Conservation (phyloP, 306 rosid species). For the Rosa persica region DNA sequence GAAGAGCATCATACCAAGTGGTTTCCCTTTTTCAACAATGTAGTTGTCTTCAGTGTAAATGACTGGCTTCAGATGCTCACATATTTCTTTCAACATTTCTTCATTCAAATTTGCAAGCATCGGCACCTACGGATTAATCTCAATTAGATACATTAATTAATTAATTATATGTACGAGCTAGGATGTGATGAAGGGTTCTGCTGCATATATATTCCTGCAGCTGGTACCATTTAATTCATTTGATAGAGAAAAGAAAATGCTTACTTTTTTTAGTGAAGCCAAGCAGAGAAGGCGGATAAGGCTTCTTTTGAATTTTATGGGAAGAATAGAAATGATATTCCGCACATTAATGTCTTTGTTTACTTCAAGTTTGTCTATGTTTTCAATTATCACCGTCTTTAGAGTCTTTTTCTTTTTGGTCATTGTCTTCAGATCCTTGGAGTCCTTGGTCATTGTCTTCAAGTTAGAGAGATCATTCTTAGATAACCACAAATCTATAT, state of each 20-base stretch:
- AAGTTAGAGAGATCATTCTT: background rate
- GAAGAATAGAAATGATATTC: background rate
- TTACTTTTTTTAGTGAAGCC: background rate
- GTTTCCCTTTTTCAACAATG: background rate
- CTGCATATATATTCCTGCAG: no score
- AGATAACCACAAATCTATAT: background rate
- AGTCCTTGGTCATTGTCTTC: background rate
- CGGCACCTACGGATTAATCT: background rate
- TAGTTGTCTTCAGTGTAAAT: background rate
- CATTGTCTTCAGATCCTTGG: background rate
- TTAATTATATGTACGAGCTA: no score
- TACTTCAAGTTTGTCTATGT: background rate
- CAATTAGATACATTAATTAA: background rate
- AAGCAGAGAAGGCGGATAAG: background rate
- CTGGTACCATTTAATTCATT: no score
- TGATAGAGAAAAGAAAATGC: background rate
- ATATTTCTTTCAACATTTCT: background rate
- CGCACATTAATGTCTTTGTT: background rate
- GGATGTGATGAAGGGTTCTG: no score
- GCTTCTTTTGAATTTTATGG: background rate
- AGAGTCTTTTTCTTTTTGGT: background rate
- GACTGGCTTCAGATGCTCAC: background rate
- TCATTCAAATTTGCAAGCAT: background rate
- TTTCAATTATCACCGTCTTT: background rate
- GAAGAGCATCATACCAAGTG: background rate